Evolutionary conservation across 441 rosid genomes (phyloP).

Genomic region (Lepidium campestre): DNA sequence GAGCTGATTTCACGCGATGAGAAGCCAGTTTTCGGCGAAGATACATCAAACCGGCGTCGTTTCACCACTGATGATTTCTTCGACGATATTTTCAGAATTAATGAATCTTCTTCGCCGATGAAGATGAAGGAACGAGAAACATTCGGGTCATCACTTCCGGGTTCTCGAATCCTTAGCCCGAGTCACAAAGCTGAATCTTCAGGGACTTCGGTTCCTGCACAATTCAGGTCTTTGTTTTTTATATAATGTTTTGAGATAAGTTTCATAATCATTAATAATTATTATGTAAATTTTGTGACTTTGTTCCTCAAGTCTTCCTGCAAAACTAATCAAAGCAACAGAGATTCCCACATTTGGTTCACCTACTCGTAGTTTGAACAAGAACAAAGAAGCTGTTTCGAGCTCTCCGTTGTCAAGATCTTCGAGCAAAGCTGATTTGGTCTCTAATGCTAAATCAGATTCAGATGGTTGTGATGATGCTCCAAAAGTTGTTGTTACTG

Average conservation of each 20-base stretch:
- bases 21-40: constrained; percentile 89
- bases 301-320: constrained; percentile 59
- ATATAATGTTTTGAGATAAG: not conserved
- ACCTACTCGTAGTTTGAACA: constrained; percentile 28
- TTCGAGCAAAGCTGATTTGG: constrained; percentile 36
- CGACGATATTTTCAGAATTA: constrained; percentile 64
- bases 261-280: not conserved
- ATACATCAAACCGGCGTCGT: constrained; percentile 38
- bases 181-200: constrained; percentile 45
- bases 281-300: not conserved
- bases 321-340: constrained; percentile 43
- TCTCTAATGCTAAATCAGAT: constrained; percentile 24
- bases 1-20: constrained; percentile 28
- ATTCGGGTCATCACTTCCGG: constrained; percentile 40
- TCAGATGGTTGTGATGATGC: constrained; percentile 25
- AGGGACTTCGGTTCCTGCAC: constrained; percentile 42
- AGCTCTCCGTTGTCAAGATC: constrained; percentile 45
- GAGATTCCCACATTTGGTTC: constrained; percentile 67
- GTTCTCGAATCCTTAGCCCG: constrained; percentile 62
- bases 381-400: constrained; percentile 38
- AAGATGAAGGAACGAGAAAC: constrained; percentile 37
- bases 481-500: constrained; percentile 24
- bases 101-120: constrained; percentile 45
- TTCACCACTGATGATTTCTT: constrained; percentile 52
- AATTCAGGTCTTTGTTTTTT: constrained; percentile 60